These are phyloP conservation scores for Tricholoma hemisulphureum DNA, from an alignment of 768 basidiomycete genomes.

Conservation along the genomic window DNA sequence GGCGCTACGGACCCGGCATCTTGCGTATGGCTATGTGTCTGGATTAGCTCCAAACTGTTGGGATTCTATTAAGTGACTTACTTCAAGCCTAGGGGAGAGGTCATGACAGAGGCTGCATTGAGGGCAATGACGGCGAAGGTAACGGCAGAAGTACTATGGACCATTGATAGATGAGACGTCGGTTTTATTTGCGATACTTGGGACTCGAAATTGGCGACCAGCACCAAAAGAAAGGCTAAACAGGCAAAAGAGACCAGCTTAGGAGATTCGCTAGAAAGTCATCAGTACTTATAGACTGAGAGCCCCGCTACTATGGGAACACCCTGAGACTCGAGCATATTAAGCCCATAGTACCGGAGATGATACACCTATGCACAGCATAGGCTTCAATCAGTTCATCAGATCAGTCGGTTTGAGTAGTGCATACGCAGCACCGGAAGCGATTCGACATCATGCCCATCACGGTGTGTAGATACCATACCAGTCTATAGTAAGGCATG, in stretches of 20 bases:
- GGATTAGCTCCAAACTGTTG: background rate
- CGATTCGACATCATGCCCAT: too few relatives aligned
- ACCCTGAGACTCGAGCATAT: background rate
- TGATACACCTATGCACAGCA: background rate
- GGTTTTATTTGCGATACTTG: constrained; percentile 11
- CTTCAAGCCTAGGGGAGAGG: constrained; percentile 27
- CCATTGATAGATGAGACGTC: constrained; percentile 24
- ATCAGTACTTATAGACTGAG: background rate
- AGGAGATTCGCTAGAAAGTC: constrained; percentile 8
- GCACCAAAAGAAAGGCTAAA: constrained; percentile 29
- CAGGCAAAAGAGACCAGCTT: constrained; percentile 38
- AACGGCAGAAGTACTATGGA: constrained; percentile 31
- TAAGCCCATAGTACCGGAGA: too few relatives aligned
- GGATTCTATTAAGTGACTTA: constrained; percentile 11
- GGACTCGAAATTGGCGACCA: too few relatives aligned
- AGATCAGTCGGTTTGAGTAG: too few relatives aligned
- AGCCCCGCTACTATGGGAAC: constrained; percentile 1
- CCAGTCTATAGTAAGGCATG: too few relatives aligned
- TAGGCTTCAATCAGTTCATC: background rate
- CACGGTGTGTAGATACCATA: too few relatives aligned
- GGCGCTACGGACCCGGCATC: background rate
- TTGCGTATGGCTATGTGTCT: background rate
- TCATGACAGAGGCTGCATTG: constrained; percentile 28
- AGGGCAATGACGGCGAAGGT: constrained; percentile 31
- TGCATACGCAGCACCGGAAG: too few relatives aligned